Evolutionary conservation across 2,329 filamentous ascomycete species (phyloP).

Genomic region (Alternaria sp.): DNA sequence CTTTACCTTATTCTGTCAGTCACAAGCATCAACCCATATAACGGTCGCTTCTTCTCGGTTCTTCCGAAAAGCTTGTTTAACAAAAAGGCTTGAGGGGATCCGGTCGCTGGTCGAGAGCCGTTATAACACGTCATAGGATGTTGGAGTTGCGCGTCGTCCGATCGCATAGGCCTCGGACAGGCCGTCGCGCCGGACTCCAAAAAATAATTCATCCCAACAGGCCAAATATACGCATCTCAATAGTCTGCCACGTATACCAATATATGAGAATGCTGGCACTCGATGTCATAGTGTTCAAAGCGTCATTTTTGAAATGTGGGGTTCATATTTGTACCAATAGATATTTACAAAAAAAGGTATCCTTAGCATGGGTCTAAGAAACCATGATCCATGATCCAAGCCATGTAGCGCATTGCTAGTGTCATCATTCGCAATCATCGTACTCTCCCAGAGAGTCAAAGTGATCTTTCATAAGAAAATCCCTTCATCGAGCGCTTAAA

Average conservation of each 20-base stretch:
- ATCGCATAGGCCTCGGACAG: not conserved
- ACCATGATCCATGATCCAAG: not conserved
- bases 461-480: not conserved
- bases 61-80: not conserved
- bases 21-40: not conserved
- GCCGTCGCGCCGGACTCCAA: not conserved
- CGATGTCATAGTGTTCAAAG: not conserved
- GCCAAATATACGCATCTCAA: not conserved
- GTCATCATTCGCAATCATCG: not conserved
- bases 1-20: not conserved
- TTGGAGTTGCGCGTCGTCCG: not conserved
- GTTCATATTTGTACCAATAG: not conserved
- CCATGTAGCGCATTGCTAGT: not conserved
- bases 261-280: not conserved
- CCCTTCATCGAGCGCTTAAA: conserved; percentile 8
- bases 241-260: not conserved
- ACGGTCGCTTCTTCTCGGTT: not conserved
- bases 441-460: not conserved
- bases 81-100: not conserved
- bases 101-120: not conserved
- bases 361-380: not conserved
- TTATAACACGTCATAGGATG: not conserved
- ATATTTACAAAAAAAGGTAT: conserved; percentile 4
- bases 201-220: not conserved
- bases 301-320: not conserved